A percentile compares a stretch with the other conserved stretches of the same genome.
These are phyloP conservation scores for Gynostemma pentaphyllum DNA, from an alignment of 306 rosid species.

Conservation along the genomic window DNA sequence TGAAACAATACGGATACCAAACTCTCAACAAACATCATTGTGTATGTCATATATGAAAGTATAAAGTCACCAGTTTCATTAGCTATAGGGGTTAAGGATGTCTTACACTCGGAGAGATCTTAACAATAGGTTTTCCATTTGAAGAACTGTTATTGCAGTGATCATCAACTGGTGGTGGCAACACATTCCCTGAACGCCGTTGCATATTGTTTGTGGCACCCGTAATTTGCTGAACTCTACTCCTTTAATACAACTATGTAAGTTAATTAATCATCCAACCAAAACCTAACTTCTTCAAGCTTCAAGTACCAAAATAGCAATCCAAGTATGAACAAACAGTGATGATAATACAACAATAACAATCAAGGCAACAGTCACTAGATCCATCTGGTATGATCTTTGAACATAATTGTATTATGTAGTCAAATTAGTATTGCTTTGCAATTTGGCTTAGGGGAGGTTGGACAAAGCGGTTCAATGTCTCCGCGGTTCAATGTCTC, in stretches of 20 bases:
- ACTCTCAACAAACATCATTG: background rate
- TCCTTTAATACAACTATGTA: slow-evolving; percentile 43
- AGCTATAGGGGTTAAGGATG: background rate
- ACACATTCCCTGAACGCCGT: slow-evolving; percentile 54
- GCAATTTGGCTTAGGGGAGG: background rate
- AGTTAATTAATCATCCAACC: slow-evolving; percentile 23
- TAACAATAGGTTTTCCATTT: slow-evolving; percentile 40
- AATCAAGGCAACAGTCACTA: background rate
- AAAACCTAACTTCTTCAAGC: slow-evolving; percentile 13
- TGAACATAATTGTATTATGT: background rate
- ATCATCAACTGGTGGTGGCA: slow-evolving; percentile 84
- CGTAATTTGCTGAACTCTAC: slow-evolving; percentile 74
- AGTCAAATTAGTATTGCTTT: background rate
- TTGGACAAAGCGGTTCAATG: background rate
- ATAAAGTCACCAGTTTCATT: background rate
- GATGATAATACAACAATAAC: background rate
- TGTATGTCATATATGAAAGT: background rate
- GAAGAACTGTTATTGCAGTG: slow-evolving; percentile 30
- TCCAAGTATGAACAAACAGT: background rate
- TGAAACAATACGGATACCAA: background rate
- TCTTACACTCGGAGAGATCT: slow-evolving; percentile 58
- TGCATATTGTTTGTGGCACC: slow-evolving; percentile 60
- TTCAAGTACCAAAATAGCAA: background rate
- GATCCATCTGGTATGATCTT: background rate
- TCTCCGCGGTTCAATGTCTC: background rate